Percentiles rank a stretch among this genome's conserved stretches.
Evolutionary conservation across 2,329 filamentous ascomycete genomes (phyloP).

Genomic region (Epichloe brachyelytri): DNA sequence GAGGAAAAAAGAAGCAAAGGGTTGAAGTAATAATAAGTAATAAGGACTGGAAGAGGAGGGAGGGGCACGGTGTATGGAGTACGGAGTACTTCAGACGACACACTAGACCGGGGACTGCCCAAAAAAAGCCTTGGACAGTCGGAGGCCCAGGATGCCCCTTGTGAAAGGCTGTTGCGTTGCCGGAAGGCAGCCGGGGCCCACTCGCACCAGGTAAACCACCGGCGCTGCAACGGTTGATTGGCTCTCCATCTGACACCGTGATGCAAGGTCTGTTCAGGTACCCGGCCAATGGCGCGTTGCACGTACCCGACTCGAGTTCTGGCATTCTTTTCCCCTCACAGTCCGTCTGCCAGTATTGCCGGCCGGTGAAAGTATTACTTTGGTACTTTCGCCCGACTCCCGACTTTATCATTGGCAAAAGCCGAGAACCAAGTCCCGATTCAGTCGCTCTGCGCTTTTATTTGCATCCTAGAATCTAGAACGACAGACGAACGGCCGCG

Average conservation of each 20-base stretch:
- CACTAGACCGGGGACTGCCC: neutral
- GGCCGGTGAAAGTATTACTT: neutral
- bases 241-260: neutral
- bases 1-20: neutral
- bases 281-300: conserved; percentile 16
- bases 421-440: too few relatives aligned
- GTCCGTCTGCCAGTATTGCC: neutral
- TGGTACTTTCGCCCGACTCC: too few relatives aligned
- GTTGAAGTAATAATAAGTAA: neutral
- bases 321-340: too few relatives aligned
- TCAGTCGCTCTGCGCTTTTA: too few relatives aligned
- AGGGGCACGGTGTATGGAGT: neutral
- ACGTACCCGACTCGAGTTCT: conserved; percentile 9
- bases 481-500: too few relatives aligned
- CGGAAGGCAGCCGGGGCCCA: neutral
- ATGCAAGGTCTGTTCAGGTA: conserved; percentile 12
- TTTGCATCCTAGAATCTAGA: too few relatives aligned
- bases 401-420: too few relatives aligned
- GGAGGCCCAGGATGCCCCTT: neutral
- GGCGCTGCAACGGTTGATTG: neutral
- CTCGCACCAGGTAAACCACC: neutral
- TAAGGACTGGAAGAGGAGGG: neutral
- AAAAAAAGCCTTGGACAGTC: neutral
- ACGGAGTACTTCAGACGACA: too few relatives aligned
- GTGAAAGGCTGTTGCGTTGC: neutral